These are phyloP conservation scores for Chaetomium sp. DNA, from an alignment of 2,329 filamentous ascomycete genomes.

Conservation along the genomic window DNA sequence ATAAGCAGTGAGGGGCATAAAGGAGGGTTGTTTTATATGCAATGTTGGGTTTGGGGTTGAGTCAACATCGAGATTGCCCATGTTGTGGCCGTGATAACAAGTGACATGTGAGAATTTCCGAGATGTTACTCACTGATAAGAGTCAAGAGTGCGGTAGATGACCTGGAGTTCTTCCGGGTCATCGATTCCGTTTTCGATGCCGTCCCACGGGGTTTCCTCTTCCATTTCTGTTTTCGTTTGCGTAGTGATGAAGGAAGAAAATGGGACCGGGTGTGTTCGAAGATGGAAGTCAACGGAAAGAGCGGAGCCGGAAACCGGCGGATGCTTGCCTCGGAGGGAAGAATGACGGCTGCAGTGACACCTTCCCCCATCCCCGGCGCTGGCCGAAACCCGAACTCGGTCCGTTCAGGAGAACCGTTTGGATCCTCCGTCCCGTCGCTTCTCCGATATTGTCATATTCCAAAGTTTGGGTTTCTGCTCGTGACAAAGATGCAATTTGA, in stretches of 20 bases:
- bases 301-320: constrained; percentile 23
- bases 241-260: not conserved
- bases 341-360: not conserved
- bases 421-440: not conserved
- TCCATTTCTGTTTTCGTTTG: constrained; percentile 31
- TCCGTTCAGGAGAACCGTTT: not conserved
- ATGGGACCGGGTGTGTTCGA: not conserved
- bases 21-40: too few relatives aligned
- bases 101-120: not conserved
- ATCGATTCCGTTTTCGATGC: constrained; percentile 64
- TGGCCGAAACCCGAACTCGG: not conserved
- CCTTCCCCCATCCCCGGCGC: not conserved
- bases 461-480: not conserved
- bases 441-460: not conserved
- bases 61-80: too few relatives aligned
- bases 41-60: too few relatives aligned
- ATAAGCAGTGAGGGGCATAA: too few relatives aligned
- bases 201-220: constrained; percentile 56
- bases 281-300: not conserved
- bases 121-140: constrained; percentile 72
- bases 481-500: not conserved
- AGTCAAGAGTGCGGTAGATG: constrained; percentile 81
- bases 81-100: not conserved
- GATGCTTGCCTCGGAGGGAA: constrained; percentile 10
- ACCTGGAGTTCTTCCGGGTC: constrained; percentile 82